These are phyloP conservation scores for Scleroderma citrinum DNA, from an alignment of 768 basidiomycete genomes.

Conservation along the genomic window DNA sequence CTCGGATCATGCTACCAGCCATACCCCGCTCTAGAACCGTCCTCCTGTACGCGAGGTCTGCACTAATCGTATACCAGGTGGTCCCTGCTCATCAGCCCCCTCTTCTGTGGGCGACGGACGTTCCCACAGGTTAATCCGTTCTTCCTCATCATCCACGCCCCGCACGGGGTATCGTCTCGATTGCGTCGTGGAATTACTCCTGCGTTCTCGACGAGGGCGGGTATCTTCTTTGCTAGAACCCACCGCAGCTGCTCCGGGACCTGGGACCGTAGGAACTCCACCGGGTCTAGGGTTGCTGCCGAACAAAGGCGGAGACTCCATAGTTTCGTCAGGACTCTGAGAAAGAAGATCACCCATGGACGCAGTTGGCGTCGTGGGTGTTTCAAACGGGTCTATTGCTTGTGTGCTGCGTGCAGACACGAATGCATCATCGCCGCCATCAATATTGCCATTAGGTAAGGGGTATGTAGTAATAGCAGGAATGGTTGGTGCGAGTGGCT, in stretches of 20 bases:
- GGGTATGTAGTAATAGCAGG: constrained; percentile 6
- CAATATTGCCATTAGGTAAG: not conserved
- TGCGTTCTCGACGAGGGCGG: constrained; percentile 23
- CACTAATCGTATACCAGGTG: constrained; percentile 37
- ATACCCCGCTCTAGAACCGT: constrained; percentile 13
- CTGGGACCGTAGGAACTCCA: no score
- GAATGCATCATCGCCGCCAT: not conserved
- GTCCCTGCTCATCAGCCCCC: constrained; percentile 4
- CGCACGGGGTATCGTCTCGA: constrained; percentile 38
- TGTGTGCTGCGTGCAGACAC: not conserved
- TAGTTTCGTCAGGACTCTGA: not conserved
- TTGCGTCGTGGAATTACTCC: constrained; percentile 40
- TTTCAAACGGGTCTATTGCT: constrained; percentile 23
- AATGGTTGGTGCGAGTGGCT: constrained; percentile 23
- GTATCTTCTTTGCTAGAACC: constrained; percentile 9
- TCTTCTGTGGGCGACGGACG: constrained; percentile 20
- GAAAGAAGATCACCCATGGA: constrained; percentile 15
- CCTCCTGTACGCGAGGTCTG: constrained; percentile 17
- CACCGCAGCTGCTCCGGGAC: not conserved
- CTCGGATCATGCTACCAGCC: not conserved
- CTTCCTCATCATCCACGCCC: constrained; percentile 53
- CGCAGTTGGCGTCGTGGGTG: constrained; percentile 23
- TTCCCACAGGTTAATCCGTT: constrained; percentile 52
- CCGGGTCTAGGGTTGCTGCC: no score
- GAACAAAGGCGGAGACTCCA: not conserved